Base-by-base conservation (phyloP, 768 basidiomycete species). In the Leccinum olivaceopallidum region DNA sequence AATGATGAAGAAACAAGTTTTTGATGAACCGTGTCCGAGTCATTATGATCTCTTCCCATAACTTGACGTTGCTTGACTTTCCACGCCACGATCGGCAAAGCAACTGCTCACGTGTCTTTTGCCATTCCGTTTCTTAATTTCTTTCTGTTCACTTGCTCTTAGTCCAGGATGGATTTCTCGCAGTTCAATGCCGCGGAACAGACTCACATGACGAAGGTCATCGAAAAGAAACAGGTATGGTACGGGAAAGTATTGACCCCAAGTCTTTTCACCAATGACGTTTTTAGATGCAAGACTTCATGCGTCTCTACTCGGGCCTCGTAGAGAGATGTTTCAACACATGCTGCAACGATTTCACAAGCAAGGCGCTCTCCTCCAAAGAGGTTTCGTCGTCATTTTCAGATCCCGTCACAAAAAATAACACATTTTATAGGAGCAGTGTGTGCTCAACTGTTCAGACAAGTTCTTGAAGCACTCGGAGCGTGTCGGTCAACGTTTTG, bases 391-490 rank as follows among this genome's bases (percentile, higher is more conserved):
- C 12, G 7, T 49, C 9, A 13, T 22, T 22, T 47, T 56, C 18
- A 16, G 60, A 50, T 55, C 55, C 52, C 56, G 57, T 42, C 37
- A 24, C 48, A 26, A 47, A 48, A 53, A 49, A 59, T 64, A 49
- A 71, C 55, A 18, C 53, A 22, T 65, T 32, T 6, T 52, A n/a
- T 69, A 98, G 95, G 90, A 91, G 69, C 83, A 86, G 65, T 99
- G 96, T 73, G 85, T 96, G 52, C 81, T 85, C 75, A 94, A 95
- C 78, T 99, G 96, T 79, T 84, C 94, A 22, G 96, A 98, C 81
- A 99, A 98, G 77, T 98, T 97, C 80, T 78, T 98, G 70, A 97
- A 97, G 73, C 94, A 97, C 73, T 94, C 94, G 12, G 95, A 98
- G 73, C 83, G 95, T 55, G 90, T 96, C 16, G 94, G 94, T 6